phyloP scores from a whole-genome alignment of 495 filamentous ascomycete species.

The Stereocaulon alpinum region DNA sequence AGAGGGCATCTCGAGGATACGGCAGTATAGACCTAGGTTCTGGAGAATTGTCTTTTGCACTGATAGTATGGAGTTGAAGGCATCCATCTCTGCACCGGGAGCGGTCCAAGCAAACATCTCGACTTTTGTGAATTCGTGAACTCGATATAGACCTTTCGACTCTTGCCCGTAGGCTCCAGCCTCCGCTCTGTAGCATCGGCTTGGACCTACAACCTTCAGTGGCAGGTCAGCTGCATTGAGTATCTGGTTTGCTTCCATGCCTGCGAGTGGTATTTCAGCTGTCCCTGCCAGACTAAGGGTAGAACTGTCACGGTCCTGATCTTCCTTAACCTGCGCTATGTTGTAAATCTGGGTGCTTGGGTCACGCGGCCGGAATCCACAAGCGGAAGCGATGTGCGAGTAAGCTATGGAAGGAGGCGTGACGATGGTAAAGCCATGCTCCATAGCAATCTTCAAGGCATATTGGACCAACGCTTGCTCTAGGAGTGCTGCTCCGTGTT shows the following conservation, averaged over 20 bases:
- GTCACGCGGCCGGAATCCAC: constrained; percentile 90
- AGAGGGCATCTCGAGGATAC: constrained; percentile 86
- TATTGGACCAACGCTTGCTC: constrained; percentile 91
- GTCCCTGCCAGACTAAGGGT: constrained; percentile 70
- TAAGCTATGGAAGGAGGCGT: constrained; percentile 86
- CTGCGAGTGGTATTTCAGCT: constrained; percentile 88
- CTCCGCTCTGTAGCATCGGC: constrained; percentile 87
- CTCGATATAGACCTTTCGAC: constrained; percentile 89
- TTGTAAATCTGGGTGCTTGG: constrained; percentile 78
- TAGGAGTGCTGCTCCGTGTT: constrained; percentile 77
- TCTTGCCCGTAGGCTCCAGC: constrained; percentile 81
- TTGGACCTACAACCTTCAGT: constrained; percentile 67
- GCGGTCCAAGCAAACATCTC: constrained; percentile 87
- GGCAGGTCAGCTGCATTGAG: constrained; percentile 57
- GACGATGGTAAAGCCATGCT: constrained; percentile 63
- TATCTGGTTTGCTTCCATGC: constrained; percentile 67
- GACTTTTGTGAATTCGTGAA: constrained; percentile 99
- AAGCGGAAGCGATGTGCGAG: constrained; percentile 77
- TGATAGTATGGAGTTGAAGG: constrained; percentile 74
- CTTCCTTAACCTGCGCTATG: constrained; percentile 50
- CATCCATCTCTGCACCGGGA: constrained; percentile 35
- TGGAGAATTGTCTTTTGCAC: constrained; percentile 77
- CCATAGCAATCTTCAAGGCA: constrained; percentile 57
- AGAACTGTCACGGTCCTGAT: constrained; percentile 50
- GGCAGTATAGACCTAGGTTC: constrained; percentile 69